Base-by-base conservation (phyloP, 2,329 filamentous ascomycete genomes). In the Fusarium redolens region DNA sequence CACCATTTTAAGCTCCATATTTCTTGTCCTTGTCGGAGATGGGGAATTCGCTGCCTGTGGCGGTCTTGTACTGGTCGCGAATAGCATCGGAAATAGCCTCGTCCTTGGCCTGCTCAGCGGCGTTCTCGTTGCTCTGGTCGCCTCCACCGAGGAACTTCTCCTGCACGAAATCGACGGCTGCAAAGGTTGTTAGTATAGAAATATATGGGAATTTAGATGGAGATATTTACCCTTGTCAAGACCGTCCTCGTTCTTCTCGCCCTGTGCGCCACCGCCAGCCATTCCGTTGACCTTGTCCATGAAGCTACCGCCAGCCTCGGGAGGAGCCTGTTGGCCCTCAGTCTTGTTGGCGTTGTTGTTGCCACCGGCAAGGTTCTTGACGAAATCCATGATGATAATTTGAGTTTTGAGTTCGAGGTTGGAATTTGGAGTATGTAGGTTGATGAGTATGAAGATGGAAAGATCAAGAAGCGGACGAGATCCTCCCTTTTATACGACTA, bases 101-200 rank as follows among this genome's bases (percentile, higher is more conserved):
- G 80, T 96, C 94, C 85, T 96, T 95, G 76, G 92, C 92, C 83
- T 97, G 93, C 83, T 97, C 94, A 25, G 90, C 79, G 9, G 93
- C 93, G 56, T 82, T 86, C 82, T 92, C 92, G 79, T 94, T 93
- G 83, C 88, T 85, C 84, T 96, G 93, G 51, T 88, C 79, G 22
- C 93, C 93, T 74, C 90, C 85, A 41, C 90, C 90, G 20, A 96
- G 79, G 79, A 95, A 83, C 72, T 93, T 90, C 82, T 96, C 90
- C 83, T 97, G 94, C 30, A 95, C 88, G 72, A 88, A 90, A 82
- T 96, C 93, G 85, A 96, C 85, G 58, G 89, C 93, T 96, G 47
- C 7, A 13, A 15, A 0, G 10, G 4, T 25, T 37, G 18, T 48
- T 13, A 51, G 28, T 14, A 38, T 1, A 17, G 8, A 18, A 1